These are phyloP conservation scores for Candida insectorum DNA, from an alignment of 805 yeast species.

Conservation along the genomic window DNA sequence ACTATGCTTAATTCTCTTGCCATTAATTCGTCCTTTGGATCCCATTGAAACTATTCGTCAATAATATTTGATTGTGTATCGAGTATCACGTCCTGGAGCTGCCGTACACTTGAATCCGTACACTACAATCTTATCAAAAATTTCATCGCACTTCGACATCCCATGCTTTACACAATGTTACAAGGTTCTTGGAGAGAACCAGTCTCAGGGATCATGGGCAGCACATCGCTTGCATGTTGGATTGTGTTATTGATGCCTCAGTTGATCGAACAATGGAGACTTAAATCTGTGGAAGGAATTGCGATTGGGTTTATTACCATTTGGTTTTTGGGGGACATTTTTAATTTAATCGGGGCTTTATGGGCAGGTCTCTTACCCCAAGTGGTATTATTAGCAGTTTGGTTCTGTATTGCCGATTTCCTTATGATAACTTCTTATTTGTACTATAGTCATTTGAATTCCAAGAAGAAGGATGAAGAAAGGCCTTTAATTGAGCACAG, in stretches of 20 bases:
- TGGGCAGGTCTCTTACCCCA: slow-evolving; percentile 72
- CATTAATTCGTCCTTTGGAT: slow-evolving; percentile 20
- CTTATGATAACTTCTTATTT: slow-evolving; percentile 55
- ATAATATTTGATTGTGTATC: too few species aligned
- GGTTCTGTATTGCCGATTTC: slow-evolving; percentile 74
- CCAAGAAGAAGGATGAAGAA: slow-evolving; percentile 14
- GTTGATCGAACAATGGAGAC: slow-evolving; percentile 74
- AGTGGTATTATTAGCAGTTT: slow-evolving; percentile 64
- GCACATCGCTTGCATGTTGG: slow-evolving; percentile 77
- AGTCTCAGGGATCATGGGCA: slow-evolving; percentile 64
- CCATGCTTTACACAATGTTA: too few species aligned
- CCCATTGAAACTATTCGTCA: too few species aligned
- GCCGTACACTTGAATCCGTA: too few species aligned
- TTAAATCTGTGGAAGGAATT: slow-evolving; percentile 73
- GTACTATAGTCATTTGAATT: slow-evolving; percentile 48
- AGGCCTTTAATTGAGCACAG: slow-evolving; percentile 36
- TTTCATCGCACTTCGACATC: too few species aligned
- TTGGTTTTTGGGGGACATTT: slow-evolving; percentile 72
- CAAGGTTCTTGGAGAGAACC: slow-evolving; percentile 35
- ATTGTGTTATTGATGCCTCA: slow-evolving; percentile 74
- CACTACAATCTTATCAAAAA: too few species aligned
- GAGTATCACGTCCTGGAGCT: too few species aligned
- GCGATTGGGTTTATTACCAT: slow-evolving; percentile 62
- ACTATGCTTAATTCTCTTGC: slow-evolving; percentile 50
- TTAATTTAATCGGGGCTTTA: slow-evolving; percentile 63